Conservation (phyloP, 768 basidiomycete genomes). For the Baorangia bicolor region DNA sequence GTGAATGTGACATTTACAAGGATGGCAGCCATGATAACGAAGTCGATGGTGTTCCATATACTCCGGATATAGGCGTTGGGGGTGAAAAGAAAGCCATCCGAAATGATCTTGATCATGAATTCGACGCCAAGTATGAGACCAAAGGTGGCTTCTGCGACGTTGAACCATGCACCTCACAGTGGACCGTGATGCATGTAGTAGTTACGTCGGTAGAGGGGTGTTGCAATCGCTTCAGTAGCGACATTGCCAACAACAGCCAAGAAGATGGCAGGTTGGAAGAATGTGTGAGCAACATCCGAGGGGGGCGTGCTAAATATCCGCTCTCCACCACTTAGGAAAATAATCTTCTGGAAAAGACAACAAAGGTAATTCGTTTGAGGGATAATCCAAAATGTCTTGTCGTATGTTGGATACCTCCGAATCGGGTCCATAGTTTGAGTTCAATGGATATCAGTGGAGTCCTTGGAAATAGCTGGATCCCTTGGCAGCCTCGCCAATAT, state of each 20-base stretch:
- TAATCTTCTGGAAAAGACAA: constrained; percentile 75
- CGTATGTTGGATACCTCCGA: constrained; percentile 82
- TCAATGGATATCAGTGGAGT: constrained; percentile 58
- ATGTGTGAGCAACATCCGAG: constrained; percentile 59
- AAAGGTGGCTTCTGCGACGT: constrained; percentile 72
- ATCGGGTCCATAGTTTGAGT: constrained; percentile 87
- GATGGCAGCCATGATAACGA: constrained; percentile 76
- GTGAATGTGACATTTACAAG: constrained; percentile 71
- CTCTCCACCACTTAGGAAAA: constrained; percentile 78
- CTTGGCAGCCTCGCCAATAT: constrained; percentile 62
- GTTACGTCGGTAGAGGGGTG: constrained; percentile 75
- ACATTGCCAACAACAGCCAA: constrained; percentile 78
- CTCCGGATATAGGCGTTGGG: constrained; percentile 90
- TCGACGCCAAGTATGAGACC: constrained; percentile 72
- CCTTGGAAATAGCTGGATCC: constrained; percentile 47
- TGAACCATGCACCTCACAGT: constrained; percentile 78
- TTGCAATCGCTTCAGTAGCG: constrained; percentile 78
- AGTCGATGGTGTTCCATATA: constrained; percentile 90
- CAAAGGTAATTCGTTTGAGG: constrained; percentile 75
- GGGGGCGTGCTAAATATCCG: constrained; percentile 81
- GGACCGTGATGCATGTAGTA: constrained; percentile 62
- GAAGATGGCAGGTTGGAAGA: constrained; percentile 79
- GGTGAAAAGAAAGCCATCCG: constrained; percentile 88
- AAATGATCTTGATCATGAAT: constrained; percentile 85
- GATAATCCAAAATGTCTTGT: constrained; percentile 88